Evolutionary conservation across 2,329 filamentous ascomycete species (phyloP).

Genomic region (Tolypocladium paradoxum): DNA sequence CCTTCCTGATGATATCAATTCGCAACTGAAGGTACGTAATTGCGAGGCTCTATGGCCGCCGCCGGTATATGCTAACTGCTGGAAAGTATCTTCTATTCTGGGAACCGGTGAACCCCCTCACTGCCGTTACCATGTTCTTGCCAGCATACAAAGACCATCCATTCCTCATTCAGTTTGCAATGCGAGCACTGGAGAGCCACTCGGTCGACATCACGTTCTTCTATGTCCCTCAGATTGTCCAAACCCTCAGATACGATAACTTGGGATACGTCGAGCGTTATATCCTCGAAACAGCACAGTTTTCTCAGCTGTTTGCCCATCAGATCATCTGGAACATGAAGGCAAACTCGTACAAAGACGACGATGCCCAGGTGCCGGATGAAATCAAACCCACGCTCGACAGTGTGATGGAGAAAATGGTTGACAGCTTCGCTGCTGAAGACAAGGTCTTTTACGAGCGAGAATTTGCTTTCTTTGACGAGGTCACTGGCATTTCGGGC

Average conservation of each 20-base stretch:
- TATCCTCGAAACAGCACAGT: slow-evolving; percentile 91
- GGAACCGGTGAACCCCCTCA: slow-evolving; percentile 85
- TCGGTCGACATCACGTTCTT: slow-evolving; percentile 97
- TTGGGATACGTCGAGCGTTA: slow-evolving; percentile 94
- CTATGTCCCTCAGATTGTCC: slow-evolving; percentile 96
- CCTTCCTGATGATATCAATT: slow-evolving; percentile 65
- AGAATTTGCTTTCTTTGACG: slow-evolving; percentile 96
- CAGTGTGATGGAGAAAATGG: slow-evolving; percentile 74
- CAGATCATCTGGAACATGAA: slow-evolving; percentile 99
- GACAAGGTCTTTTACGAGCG: slow-evolving; percentile 85
- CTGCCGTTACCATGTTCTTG: slow-evolving; percentile 85
- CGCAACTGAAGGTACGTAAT: slow-evolving; percentile 62
- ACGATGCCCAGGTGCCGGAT: slow-evolving; percentile 82
- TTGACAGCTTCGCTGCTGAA: slow-evolving; percentile 65
- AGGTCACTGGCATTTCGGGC: slow-evolving; percentile 90
- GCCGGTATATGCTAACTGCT: slow-evolving; percentile 6
- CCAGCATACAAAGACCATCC: slow-evolving; percentile 86
- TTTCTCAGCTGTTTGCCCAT: slow-evolving; percentile 96
- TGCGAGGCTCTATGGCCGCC: not conserved
- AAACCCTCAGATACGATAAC: slow-evolving; percentile 83
- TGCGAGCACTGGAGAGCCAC: slow-evolving; percentile 88
- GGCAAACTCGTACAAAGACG: slow-evolving; percentile 95
- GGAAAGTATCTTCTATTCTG: slow-evolving; percentile 78
- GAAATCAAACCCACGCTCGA: slow-evolving; percentile 89
- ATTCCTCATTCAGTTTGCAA: slow-evolving; percentile 91